phyloP scores from a whole-genome alignment of 441 rosid species.

The Corymbia citriodora region DNA sequence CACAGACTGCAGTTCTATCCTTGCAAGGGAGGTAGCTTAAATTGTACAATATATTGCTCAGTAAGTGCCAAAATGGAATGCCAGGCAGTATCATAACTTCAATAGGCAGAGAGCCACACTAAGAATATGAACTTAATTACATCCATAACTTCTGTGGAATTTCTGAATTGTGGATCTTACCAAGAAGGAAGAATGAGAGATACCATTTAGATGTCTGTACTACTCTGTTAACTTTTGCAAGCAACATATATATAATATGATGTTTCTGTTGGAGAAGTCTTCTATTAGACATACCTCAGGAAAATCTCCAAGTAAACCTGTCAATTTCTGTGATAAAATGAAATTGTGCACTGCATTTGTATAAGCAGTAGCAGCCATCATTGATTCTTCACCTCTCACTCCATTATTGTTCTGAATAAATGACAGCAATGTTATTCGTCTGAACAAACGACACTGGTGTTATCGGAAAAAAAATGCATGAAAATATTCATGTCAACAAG shows the following conservation, averaged over 20 bases:
- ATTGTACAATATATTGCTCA: not conserved
- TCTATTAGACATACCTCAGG: slow-evolving; percentile 57
- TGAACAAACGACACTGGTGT: slow-evolving; percentile 1
- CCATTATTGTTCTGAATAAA: slow-evolving; percentile 34
- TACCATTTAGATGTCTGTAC: not conserved
- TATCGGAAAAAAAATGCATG: not conserved
- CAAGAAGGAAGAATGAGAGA: not conserved
- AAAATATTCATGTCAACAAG: not conserved
- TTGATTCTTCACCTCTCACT: slow-evolving; percentile 49
- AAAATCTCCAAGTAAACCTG: slow-evolving; percentile 70
- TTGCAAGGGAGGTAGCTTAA: not conserved
- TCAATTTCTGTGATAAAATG: slow-evolving; percentile 75
- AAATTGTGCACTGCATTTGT: slow-evolving; percentile 83
- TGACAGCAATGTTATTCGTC: not conserved
- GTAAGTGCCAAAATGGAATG: not conserved
- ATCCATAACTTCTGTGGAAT: not conserved
- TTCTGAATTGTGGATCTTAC: not conserved
- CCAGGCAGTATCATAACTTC: not conserved
- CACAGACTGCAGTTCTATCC: not conserved
- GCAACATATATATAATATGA: not conserved
- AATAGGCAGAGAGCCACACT: not conserved
- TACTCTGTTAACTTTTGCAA: not conserved
- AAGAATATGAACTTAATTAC: not conserved
- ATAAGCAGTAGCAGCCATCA: slow-evolving; percentile 54
- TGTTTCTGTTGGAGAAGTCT: not conserved